Conservation (phyloP, 441 rosid genomes). For the Gossypium trilobum region DNA sequence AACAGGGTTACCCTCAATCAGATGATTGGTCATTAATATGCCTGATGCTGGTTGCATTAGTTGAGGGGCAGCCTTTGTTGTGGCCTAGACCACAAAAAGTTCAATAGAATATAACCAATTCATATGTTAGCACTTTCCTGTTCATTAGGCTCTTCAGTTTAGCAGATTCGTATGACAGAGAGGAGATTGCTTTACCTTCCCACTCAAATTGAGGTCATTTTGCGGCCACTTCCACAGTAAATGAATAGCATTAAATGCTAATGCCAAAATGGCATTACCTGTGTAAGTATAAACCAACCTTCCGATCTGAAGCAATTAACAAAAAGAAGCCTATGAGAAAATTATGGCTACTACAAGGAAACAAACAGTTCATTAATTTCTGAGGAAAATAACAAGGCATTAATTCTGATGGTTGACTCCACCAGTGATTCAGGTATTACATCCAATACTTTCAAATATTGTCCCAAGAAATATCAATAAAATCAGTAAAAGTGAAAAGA, state of each 20-base stretch:
- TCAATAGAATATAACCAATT: conserved; percentile 1
- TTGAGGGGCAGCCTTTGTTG: conserved; percentile 36
- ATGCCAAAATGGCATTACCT: conserved; percentile 39
- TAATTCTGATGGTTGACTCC: background rate
- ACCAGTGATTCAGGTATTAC: background rate
- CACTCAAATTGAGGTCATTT: conserved; percentile 25
- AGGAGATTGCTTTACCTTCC: conserved; percentile 32
- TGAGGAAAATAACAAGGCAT: background rate
- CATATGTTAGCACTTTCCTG: background rate
- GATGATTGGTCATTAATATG: conserved; percentile 43
- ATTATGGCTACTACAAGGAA: background rate
- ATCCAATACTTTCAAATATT: background rate
- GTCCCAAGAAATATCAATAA: background rate
- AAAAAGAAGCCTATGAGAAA: conserved; percentile 11
- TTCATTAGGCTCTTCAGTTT: background rate
- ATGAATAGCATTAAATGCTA: conserved; percentile 39
- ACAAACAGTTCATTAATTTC: background rate
- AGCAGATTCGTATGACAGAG: background rate
- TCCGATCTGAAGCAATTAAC: conserved; percentile 31
- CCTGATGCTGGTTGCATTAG: conserved; percentile 39
- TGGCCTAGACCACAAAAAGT: conserved; percentile 31
- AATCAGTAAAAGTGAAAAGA: background rate
- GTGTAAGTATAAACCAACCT: conserved; percentile 43
- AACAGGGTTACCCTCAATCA: conserved; percentile 22
- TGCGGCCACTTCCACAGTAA: conserved; percentile 46